Conservation (phyloP, 73 alveolate species). For the Blepharisma japonicum region DNA sequence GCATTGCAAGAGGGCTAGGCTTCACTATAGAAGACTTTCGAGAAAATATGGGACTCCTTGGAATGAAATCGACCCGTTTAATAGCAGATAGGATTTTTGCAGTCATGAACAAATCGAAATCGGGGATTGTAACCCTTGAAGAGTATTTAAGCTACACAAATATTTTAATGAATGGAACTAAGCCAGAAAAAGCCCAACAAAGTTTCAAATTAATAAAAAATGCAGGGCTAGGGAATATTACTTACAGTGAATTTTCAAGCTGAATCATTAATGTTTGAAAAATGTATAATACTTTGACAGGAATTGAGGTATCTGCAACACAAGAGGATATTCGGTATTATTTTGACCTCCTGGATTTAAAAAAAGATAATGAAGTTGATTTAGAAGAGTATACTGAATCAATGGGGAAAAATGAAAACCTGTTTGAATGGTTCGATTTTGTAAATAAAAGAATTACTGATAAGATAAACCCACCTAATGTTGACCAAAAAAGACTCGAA, state of each 20-base stretch:
- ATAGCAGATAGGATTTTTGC: conserved; percentile 63
- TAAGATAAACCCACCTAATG: neutral
- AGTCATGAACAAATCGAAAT: conserved; percentile 50
- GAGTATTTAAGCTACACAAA: conserved; percentile 63
- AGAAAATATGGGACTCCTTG: conserved; percentile 49
- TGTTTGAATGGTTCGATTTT: conserved; percentile 34
- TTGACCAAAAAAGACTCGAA: neutral
- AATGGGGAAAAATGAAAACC: conserved; percentile 25
- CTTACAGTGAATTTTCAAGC: neutral
- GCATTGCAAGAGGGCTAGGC: neutral
- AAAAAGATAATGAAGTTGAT: conserved; percentile 32
- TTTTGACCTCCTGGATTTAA: conserved; percentile 31
- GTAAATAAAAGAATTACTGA: conserved; percentile 32
- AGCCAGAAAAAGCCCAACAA: conserved; percentile 54
- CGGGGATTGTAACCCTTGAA: conserved; percentile 41
- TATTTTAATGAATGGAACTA: conserved; percentile 54
- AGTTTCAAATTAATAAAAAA: conserved; percentile 34
- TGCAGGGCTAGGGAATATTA: neutral
- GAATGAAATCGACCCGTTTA: conserved; percentile 48
- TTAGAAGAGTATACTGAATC: conserved; percentile 31
- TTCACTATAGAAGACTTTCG: neutral
- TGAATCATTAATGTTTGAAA: neutral
- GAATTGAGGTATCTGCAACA: neutral
- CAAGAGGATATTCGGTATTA: neutral
- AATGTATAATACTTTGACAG: neutral